Conservation (phyloP, 768 basidiomycete genomes). For the Leccinum obscurum region DNA sequence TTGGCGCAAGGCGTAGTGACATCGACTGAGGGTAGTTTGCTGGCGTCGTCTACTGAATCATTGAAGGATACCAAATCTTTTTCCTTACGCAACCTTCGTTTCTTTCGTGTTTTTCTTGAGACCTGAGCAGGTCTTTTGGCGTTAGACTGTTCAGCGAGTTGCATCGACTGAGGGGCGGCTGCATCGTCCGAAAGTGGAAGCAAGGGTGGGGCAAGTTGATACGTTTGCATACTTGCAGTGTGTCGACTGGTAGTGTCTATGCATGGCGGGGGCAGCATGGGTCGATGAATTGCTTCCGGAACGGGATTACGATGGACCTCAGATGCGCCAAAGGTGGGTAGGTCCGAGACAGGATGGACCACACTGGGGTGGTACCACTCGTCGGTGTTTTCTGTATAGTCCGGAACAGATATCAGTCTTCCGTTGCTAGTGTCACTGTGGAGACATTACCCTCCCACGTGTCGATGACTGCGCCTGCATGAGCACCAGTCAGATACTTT, state of each 20-base stretch:
- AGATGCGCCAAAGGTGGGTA: constrained; percentile 10
- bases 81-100: constrained; percentile 14
- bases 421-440: not conserved
- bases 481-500: constrained; percentile 35
- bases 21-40: not conserved
- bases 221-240: not conserved
- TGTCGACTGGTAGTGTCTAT: not conserved
- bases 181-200: not conserved
- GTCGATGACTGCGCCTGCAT: constrained; percentile 35
- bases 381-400: constrained; percentile 16
- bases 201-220: not conserved
- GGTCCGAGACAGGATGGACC: constrained; percentile 15
- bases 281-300: not conserved
- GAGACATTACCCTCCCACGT: constrained; percentile 40
- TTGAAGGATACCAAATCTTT: not conserved
- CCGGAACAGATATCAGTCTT: constrained; percentile 1
- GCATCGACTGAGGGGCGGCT: constrained; percentile 1
- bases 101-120: constrained; percentile 18
- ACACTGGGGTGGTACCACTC: constrained; percentile 28
- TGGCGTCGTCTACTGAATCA: not conserved
- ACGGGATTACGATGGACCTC: not conserved
- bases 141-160: not conserved
- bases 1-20: not conserved
- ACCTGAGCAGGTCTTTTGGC: not conserved
- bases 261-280: not conserved